phyloP scores from a whole-genome alignment of 371 early-diverging fungal species.

The Saksenaea oblongispora region DNA sequence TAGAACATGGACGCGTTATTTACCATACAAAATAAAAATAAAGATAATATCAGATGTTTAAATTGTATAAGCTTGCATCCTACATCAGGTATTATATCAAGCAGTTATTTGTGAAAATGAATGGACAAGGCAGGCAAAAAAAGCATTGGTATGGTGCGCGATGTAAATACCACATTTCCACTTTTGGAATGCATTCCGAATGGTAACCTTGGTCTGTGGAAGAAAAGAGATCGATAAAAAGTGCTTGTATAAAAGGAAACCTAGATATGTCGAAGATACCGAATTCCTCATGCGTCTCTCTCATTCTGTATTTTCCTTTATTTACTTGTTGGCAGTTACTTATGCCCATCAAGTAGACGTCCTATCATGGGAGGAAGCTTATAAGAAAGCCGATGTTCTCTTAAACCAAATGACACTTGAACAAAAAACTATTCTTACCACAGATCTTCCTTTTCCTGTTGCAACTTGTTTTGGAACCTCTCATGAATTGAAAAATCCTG shows the following conservation, averaged over 20 bases:
- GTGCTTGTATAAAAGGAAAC: neutral
- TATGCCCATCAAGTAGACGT: neutral
- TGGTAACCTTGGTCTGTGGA: too few species aligned
- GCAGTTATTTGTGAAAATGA: neutral
- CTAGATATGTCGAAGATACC: neutral
- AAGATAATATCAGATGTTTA: too few species aligned
- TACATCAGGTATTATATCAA: too few species aligned
- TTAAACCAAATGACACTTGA: constrained; percentile 8
- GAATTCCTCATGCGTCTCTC: neutral
- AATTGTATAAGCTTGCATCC: too few species aligned
- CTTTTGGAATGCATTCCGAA: neutral
- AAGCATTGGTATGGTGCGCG: neutral
- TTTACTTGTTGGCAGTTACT: neutral
- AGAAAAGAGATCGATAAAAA: neutral
- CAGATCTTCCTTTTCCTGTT: constrained; percentile 16
- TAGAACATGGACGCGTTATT: too few species aligned
- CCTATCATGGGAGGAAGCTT: constrained; percentile 15
- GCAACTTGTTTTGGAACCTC: neutral
- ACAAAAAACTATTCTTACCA: constrained; percentile 27
- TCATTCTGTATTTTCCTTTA: neutral
- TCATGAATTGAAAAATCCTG: neutral
- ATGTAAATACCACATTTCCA: neutral
- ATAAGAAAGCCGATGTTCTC: constrained; percentile 8
- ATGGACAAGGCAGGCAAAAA: neutral
- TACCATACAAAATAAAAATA: too few species aligned